A percentile compares a stretch with the other conserved stretches of the same genome.
phyloP scores from a whole-genome alignment of 116 monocot species.

The Posidonia oceanica region DNA sequence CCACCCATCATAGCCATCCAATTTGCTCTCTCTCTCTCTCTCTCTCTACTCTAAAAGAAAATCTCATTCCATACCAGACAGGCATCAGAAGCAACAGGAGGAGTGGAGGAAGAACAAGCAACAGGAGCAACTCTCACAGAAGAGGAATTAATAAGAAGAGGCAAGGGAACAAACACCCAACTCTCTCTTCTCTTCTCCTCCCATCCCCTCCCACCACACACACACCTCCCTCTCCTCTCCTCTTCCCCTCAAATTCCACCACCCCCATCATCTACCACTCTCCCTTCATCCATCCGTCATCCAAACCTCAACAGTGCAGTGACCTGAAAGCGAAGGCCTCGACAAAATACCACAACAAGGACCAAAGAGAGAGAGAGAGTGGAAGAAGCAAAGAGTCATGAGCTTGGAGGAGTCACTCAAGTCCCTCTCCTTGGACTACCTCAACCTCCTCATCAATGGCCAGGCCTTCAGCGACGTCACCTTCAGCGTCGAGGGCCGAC shows the following conservation, averaged over 20 bases:
- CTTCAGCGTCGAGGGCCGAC: constrained; percentile 81
- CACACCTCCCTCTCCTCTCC: neutral
- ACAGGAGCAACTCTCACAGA: neutral
- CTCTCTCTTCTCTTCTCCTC: neutral
- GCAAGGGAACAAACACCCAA: neutral
- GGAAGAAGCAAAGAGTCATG: constrained; percentile 7
- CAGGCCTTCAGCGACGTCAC: constrained; percentile 97
- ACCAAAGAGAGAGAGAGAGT: neutral
- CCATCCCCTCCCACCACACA: too few species aligned
- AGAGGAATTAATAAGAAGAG: too few species aligned
- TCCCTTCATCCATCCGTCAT: neutral
- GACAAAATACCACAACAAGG: neutral
- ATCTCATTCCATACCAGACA: constrained; percentile 9
- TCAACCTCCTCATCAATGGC: constrained; percentile 89
- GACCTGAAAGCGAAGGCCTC: neutral
- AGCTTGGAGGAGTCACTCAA: constrained; percentile 63
- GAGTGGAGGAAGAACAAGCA: neutral
- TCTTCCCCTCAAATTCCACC: neutral
- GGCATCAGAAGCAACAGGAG: neutral
- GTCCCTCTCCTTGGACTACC: constrained; percentile 82
- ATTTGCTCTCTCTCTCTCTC: constrained; percentile 18
- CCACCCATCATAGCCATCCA: constrained; percentile 31
- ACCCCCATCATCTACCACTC: neutral
- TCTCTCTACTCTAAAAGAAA: neutral
- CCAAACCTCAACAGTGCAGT: neutral